Evolutionary conservation across 371 early-diverging fungal genomes (phyloP).

Genomic region (Funneliformis caledonium): DNA sequence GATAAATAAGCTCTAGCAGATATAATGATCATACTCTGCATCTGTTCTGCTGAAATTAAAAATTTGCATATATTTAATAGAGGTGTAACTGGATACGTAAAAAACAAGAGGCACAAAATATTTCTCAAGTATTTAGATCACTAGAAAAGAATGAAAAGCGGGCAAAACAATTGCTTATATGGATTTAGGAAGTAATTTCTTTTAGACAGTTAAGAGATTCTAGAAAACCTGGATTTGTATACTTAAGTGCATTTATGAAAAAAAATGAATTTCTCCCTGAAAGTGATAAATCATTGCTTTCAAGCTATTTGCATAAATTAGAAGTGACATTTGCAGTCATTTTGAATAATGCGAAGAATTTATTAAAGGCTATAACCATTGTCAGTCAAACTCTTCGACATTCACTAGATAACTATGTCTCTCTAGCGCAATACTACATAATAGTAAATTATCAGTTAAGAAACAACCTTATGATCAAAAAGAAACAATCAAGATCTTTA

Average conservation of each 20-base stretch:
- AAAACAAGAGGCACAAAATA: constrained; percentile 17
- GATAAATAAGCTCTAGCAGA: constrained; percentile 9
- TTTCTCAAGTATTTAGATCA: constrained; percentile 23
- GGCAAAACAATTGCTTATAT: neutral
- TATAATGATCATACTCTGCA: constrained; percentile 38
- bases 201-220: neutral
- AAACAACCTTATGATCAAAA: too few relatives aligned
- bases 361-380: too few relatives aligned
- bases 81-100: constrained; percentile 22
- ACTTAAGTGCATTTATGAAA: constrained; percentile 26
- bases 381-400: too few relatives aligned
- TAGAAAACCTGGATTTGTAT: neutral
- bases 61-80: constrained; percentile 25
- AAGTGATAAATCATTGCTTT: too few relatives aligned
- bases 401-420: too few relatives aligned
- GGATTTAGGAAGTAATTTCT: constrained; percentile 19
- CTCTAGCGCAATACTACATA: too few relatives aligned
- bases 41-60: constrained; percentile 18
- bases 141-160: constrained; percentile 21
- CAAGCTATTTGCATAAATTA: too few relatives aligned
- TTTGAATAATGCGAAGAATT: too few relatives aligned
- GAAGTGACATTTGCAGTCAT: too few relatives aligned
- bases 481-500: too few relatives aligned
- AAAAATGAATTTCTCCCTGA: neutral
- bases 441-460: too few relatives aligned